These are phyloP conservation scores for Salix viminalis DNA, from an alignment of 345 rosid species.

Conservation along the genomic window DNA sequence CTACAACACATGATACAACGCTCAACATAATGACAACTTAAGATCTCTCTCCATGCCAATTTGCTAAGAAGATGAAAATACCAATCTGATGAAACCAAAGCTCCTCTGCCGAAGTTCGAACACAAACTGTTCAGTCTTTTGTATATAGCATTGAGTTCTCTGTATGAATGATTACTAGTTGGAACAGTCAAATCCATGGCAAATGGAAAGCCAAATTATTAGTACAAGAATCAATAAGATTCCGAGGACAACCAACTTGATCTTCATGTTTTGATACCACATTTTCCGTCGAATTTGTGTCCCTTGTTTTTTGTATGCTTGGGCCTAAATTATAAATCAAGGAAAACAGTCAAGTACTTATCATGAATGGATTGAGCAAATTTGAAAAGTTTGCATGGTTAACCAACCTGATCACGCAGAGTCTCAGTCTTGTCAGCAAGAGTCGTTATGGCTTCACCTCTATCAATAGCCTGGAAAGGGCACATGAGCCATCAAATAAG, in stretches of 20 bases:
- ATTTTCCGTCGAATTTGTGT: slow-evolving; percentile 67
- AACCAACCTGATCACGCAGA: slow-evolving; percentile 65
- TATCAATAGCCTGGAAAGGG: slow-evolving; percentile 60
- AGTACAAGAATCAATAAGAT: slow-evolving; percentile 69
- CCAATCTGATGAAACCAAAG: not conserved
- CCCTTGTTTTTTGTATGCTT: slow-evolving; percentile 59
- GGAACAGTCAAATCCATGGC: slow-evolving; percentile 79
- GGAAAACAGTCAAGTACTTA: not conserved
- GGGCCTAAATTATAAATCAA: slow-evolving; percentile 49
- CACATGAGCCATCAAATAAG: slow-evolving; percentile 2
- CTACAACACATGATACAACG: slow-evolving; percentile 5
- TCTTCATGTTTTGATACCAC: slow-evolving; percentile 99
- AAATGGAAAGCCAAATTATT: slow-evolving; percentile 78
- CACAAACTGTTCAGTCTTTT: not conserved
- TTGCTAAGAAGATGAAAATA: not conserved
- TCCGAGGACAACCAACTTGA: slow-evolving; percentile 77
- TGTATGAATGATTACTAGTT: slow-evolving; percentile 28
- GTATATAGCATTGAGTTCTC: not conserved
- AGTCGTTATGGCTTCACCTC: slow-evolving; percentile 71
- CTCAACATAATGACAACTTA: not conserved
- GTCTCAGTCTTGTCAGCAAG: slow-evolving; percentile 74
- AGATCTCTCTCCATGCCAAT: not conserved
- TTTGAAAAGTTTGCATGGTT: not conserved
- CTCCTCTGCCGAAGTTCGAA: not conserved
- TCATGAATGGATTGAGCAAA: not conserved